Evolutionary conservation across 441 rosid genomes (phyloP).

Genomic region (Syzygium syzygioides): DNA sequence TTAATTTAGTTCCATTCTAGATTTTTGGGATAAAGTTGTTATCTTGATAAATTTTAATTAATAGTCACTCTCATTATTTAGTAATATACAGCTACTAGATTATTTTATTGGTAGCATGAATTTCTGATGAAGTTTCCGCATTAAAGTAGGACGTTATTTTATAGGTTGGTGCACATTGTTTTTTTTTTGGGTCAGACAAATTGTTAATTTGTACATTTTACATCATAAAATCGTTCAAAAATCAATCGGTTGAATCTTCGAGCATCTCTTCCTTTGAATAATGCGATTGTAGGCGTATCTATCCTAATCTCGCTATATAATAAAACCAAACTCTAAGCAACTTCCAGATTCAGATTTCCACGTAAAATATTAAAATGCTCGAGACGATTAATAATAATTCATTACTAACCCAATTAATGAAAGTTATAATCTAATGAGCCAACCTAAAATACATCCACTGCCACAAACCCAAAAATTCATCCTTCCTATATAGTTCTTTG

Average conservation of each 20-base stretch:
- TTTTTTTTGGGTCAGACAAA: too few species aligned
- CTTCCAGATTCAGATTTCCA: not conserved
- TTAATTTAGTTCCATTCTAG: accelerated
- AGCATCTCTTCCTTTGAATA: accelerated
- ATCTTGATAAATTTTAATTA: not conserved
- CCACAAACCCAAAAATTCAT: not conserved
- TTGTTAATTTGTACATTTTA: not conserved
- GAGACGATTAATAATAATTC: not conserved
- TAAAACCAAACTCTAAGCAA: not conserved
- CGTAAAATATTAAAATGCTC: not conserved
- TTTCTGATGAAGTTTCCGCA: not conserved
- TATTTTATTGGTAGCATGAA: not conserved
- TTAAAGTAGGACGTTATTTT: not conserved
- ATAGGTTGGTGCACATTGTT: too few species aligned
- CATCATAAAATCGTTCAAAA: not conserved
- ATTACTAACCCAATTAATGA: not conserved
- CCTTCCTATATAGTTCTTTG: too few species aligned
- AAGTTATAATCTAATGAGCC: not conserved
- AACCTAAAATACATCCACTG: not conserved
- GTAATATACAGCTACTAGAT: not conserved
- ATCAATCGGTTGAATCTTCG: accelerated
- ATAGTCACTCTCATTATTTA: too few species aligned
- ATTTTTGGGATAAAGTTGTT: accelerated
- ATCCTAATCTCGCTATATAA: not conserved
- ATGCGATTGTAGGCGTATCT: accelerated